phyloP scores from a whole-genome alignment of 805 yeast genomes.

The Kockiozyma suomiensis region DNA sequence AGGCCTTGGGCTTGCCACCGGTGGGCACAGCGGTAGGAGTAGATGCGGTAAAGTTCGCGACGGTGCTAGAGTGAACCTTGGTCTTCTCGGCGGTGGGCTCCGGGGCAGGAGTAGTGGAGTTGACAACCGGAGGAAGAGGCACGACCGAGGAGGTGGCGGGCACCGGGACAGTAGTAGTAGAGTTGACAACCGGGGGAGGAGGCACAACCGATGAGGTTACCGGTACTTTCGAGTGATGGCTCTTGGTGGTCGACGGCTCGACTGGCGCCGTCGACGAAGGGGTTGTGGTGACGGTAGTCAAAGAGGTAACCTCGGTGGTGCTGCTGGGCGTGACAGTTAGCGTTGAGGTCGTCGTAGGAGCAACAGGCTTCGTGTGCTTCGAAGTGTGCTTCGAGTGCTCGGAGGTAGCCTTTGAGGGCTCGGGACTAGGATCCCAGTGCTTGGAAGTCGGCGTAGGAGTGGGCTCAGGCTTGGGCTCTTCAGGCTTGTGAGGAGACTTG shows the following conservation, averaged over 20 bases:
- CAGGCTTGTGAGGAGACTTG: slow-evolving; percentile 4
- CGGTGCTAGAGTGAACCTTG: no score
- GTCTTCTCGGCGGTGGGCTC: no score
- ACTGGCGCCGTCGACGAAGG: neutral
- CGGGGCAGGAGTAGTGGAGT: neutral
- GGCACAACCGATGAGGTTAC: neutral
- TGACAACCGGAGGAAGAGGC: neutral
- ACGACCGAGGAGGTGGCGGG: neutral
- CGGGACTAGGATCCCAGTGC: neutral
- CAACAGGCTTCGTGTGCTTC: neutral
- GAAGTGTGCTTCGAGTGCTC: neutral
- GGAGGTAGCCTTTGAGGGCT: neutral
- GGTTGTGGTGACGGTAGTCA: slow-evolving; percentile 1
- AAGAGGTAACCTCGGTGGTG: neutral
- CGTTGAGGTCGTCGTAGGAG: neutral
- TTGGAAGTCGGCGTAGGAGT: neutral
- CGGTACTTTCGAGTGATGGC: neutral
- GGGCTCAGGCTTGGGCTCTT: neutral
- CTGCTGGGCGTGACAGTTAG: neutral
- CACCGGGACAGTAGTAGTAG: neutral
- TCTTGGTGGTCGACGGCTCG: neutral
- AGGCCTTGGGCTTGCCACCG: neutral
- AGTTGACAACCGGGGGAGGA: neutral
- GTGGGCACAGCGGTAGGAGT: neutral
- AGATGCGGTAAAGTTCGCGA: neutral